phyloP scores from a whole-genome alignment of 805 yeast species.

The Sugiyamaella lignohabitans region DNA sequence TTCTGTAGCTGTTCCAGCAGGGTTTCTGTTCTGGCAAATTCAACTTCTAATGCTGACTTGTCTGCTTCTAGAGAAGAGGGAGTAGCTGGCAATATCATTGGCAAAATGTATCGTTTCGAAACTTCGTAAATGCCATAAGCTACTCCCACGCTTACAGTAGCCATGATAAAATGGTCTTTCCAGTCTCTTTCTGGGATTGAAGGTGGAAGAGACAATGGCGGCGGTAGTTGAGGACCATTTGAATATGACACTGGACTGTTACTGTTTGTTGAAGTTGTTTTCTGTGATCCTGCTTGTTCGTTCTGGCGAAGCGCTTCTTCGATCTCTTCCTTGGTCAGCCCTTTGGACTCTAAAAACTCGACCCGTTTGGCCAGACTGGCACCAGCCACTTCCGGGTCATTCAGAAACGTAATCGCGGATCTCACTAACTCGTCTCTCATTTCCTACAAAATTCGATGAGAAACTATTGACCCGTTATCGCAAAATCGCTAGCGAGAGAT shows the following conservation, averaged over 20 bases:
- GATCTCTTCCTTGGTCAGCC: slow-evolving; percentile 70
- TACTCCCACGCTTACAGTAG: slow-evolving; percentile 91
- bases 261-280: slow-evolving; percentile 34
- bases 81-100: slow-evolving; percentile 78
- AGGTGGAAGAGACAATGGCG: slow-evolving; percentile 50
- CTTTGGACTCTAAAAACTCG: slow-evolving; percentile 83
- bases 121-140: slow-evolving; percentile 81
- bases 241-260: slow-evolving; percentile 18
- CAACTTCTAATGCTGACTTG: slow-evolving; percentile 73
- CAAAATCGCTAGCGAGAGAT: no score
- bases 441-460: no score
- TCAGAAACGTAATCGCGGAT: slow-evolving; percentile 76
- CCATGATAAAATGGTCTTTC: slow-evolving; percentile 96
- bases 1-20: slow-evolving; percentile 62
- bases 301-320: slow-evolving; percentile 54
- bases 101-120: slow-evolving; percentile 59
- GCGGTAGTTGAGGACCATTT: not conserved
- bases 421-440: slow-evolving; percentile 61
- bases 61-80: slow-evolving; percentile 78
- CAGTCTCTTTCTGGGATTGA: slow-evolving; percentile 83
- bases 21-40: slow-evolving; percentile 71
- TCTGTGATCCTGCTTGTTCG: slow-evolving; percentile 5
- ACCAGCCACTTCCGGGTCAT: slow-evolving; percentile 65
- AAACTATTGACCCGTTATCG: no score
- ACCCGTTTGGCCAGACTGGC: slow-evolving; percentile 78